Conservation (phyloP, 176 grass and related monocot species). For the Eremochloa ophiuroides region DNA sequence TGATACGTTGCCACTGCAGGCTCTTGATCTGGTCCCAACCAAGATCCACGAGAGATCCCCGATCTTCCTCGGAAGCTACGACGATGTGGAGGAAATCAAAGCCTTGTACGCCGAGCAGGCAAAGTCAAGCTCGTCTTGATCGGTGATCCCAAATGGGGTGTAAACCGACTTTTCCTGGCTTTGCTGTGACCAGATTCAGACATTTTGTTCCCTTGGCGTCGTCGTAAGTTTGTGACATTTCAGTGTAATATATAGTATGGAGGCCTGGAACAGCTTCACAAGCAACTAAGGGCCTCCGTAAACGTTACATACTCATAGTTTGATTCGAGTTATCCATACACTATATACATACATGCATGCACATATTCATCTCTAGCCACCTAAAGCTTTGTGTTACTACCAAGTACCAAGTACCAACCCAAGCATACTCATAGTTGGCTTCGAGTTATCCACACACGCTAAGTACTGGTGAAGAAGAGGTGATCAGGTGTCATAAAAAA, state of each 20-base stretch:
- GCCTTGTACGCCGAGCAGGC: slow-evolving; percentile 58
- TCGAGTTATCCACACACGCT: not conserved
- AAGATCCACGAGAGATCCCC: slow-evolving; percentile 89
- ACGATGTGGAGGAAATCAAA: slow-evolving; percentile 94
- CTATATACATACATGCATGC: not conserved
- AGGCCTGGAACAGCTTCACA: slow-evolving; percentile 23
- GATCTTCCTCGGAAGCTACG: slow-evolving; percentile 85
- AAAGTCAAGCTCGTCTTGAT: slow-evolving; percentile 26
- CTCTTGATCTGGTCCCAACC: slow-evolving; percentile 80
- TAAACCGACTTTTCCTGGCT: not conserved
- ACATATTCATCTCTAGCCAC: not conserved
- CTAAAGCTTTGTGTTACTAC: not conserved
- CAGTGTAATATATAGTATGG: slow-evolving; percentile 25
- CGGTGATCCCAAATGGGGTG: not conserved
- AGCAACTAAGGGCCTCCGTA: slow-evolving; percentile 1
- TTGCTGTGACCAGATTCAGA: not conserved
- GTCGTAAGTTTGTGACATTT: slow-evolving; percentile 5
- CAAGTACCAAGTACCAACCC: no score
- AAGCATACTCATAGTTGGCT: not conserved
- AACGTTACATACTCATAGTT: not conserved
- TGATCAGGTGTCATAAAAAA: not conserved
- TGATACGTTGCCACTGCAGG: no score
- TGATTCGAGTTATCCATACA: not conserved
- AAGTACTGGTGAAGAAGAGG: not conserved
- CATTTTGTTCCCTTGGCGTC: slow-evolving; percentile 12